These are phyloP conservation scores for Erodium moschatum DNA, from an alignment of 441 rosid genomes.

Conservation along the genomic window DNA sequence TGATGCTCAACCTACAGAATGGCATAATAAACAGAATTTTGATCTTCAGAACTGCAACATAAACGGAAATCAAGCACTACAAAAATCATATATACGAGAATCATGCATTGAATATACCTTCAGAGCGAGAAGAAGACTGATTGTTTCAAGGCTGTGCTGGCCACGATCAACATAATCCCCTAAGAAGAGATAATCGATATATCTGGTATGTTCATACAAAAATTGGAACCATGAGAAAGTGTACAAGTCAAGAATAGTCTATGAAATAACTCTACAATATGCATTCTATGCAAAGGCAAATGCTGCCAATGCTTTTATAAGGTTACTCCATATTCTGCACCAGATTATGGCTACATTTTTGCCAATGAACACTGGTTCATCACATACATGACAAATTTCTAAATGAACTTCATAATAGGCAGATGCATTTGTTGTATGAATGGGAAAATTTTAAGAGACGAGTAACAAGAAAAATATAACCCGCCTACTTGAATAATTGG, in stretches of 20 bases:
- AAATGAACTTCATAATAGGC: neutral
- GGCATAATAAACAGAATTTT: slow-evolving; percentile 19
- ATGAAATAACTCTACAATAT: neutral
- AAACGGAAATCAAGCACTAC: no score
- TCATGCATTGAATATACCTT: slow-evolving; percentile 42
- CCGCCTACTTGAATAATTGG: no score
- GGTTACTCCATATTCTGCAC: no score
- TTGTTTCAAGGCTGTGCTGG: slow-evolving; percentile 95
- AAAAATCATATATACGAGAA: neutral
- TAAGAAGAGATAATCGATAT: slow-evolving; percentile 94
- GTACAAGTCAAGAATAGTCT: neutral
- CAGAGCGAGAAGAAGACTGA: slow-evolving; percentile 83
- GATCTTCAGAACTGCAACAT: no score
- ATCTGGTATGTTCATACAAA: slow-evolving; percentile 45
- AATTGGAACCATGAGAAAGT: slow-evolving; percentile 10
- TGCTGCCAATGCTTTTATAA: no score
- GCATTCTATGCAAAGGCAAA: neutral
- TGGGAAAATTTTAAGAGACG: no score
- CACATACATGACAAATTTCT: no score
- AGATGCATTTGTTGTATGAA: no score
- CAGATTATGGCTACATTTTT: neutral
- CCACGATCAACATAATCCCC: slow-evolving; percentile 99
- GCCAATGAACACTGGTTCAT: neutral
- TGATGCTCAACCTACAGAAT: slow-evolving; percentile 76
- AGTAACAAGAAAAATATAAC: no score